Percentiles rank a stretch among this genome's conserved stretches.
These are phyloP conservation scores for Venustampulla echinocandica DNA, from an alignment of 495 filamentous ascomycete species.

Conservation along the genomic window DNA sequence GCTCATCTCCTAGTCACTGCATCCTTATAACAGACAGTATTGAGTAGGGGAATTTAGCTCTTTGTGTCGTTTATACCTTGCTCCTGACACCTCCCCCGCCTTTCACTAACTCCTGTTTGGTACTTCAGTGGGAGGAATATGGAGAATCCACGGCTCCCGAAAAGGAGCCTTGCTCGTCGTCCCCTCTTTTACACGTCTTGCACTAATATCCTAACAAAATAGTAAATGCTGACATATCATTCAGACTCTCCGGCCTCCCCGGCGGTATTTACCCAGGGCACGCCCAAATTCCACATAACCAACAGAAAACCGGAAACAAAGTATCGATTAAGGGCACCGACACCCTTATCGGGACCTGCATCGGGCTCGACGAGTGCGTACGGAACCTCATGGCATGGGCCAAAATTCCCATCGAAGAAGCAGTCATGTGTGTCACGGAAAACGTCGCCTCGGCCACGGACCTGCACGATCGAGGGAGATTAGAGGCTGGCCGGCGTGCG, in stretches of 20 bases:
- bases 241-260: slow-evolving; percentile 34
- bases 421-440: slow-evolving; percentile 38
- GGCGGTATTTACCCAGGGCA: slow-evolving; percentile 46
- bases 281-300: slow-evolving; percentile 33
- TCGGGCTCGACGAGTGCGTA: slow-evolving; percentile 34
- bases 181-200: too few relatives aligned
- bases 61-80: too few relatives aligned
- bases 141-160: too few relatives aligned
- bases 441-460: slow-evolving; percentile 39
- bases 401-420: slow-evolving; percentile 34
- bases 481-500: slow-evolving; percentile 35
- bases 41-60: slow-evolving; percentile 30
- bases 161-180: too few relatives aligned
- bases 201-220: too few relatives aligned
- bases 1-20: slow-evolving; percentile 43
- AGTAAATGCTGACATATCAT: too few relatives aligned
- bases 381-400: slow-evolving; percentile 36
- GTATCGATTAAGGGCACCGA: slow-evolving; percentile 36
- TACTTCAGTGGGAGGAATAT: too few relatives aligned
- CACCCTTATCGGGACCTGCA: slow-evolving; percentile 37
- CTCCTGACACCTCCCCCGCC: too few relatives aligned
- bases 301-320: slow-evolving; percentile 31
- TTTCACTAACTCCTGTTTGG: too few relatives aligned
- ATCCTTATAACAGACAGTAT: slow-evolving; percentile 57
- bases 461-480: slow-evolving; percentile 29